Percentiles rank a stretch among this genome's conserved stretches.
Evolutionary conservation across 2,329 filamentous ascomycete genomes (phyloP).

Genomic region (Botryosphaeria dothidea): DNA sequence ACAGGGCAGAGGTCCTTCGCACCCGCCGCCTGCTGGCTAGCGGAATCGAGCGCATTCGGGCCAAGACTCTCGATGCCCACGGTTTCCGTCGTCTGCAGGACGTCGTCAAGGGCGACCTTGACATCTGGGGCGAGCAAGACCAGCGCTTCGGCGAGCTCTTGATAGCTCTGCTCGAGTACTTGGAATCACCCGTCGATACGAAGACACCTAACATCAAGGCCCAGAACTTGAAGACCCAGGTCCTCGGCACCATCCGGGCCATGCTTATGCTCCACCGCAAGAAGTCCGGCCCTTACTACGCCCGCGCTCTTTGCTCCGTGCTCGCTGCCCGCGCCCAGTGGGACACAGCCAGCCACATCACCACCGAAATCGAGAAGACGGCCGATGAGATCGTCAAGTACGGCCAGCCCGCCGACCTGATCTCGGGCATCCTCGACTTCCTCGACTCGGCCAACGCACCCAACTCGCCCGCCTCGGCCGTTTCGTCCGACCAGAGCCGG

Average conservation of each 20-base stretch:
- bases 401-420: slow-evolving; percentile 60
- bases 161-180: slow-evolving; percentile 68
- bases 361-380: slow-evolving; percentile 71
- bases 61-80: slow-evolving; percentile 74
- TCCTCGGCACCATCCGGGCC: slow-evolving; percentile 71
- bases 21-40: slow-evolving; percentile 66
- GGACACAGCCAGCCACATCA: slow-evolving; percentile 70
- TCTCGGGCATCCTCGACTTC: slow-evolving; percentile 40
- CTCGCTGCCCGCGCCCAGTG: slow-evolving; percentile 66
- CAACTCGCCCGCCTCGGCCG: slow-evolving; percentile 31
- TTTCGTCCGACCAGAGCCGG: slow-evolving; percentile 33
- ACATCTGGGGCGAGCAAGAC: slow-evolving; percentile 65
- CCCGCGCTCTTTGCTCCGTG: slow-evolving; percentile 66
- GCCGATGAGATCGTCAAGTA: slow-evolving; percentile 70
- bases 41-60: slow-evolving; percentile 71
- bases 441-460: slow-evolving; percentile 30
- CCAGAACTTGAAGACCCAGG: slow-evolving; percentile 73
- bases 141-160: slow-evolving; percentile 71
- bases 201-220: slow-evolving; percentile 63
- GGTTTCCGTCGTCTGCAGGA: slow-evolving; percentile 78
- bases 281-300: slow-evolving; percentile 56
- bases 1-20: slow-evolving; percentile 44
- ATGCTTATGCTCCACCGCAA: slow-evolving; percentile 59
- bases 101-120: slow-evolving; percentile 66
- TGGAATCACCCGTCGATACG: slow-evolving; percentile 58